Evolutionary conservation across 1,284 basidiomycete species (phyloP), one percentile per base, ranked within the genome.

Genomic region (Boletus smithii): DNA sequence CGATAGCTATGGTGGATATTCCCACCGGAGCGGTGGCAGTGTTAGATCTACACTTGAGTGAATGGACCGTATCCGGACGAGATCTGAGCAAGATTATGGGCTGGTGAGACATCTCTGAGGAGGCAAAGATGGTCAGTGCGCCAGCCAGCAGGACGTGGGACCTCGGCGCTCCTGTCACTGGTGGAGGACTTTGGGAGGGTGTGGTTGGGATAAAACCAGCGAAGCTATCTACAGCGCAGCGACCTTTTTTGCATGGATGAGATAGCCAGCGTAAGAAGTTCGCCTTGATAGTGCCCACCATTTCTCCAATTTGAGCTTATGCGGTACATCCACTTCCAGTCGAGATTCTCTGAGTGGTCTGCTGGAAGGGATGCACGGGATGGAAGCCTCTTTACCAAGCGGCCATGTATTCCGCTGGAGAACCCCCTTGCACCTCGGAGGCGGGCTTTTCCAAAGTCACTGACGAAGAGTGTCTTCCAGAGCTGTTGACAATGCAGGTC

Each of bases 311-410:
- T 89, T 8, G 78, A 79, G 58, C 84, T 88, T 52, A 88, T 85
- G 43, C 85, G 77, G 65, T 88, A 89, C 85, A 89, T 88, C 78
- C 79, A 85, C 66, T 87, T 88, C 87, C 87, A 90, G 58, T 87
- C 77, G 60, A 70, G 54, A 34, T 70, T 62, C 37, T 48, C 49
- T 4, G 37, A 8, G n/a, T 74, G 69, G 32, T 53, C 50, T 23
- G 40, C 39, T 9, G 51, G 37, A 39, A 48, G 38, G 51, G 69
- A 66, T 4, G 71, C 74, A 59, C 80, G 69, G 20, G 71, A 72
- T 10, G 85, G 85, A 24, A 89, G 67, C 4, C 77, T 71, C 57
- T 73, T 80, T 24, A 84, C 65, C 60, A 81, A 74, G 45, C 80
- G 71, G 3, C 79, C 80, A 56, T 85, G 79, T 7, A 67, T 64